phyloP scores from a whole-genome alignment of 1,139 yeast species.

The Geotrichum candidum region DNA sequence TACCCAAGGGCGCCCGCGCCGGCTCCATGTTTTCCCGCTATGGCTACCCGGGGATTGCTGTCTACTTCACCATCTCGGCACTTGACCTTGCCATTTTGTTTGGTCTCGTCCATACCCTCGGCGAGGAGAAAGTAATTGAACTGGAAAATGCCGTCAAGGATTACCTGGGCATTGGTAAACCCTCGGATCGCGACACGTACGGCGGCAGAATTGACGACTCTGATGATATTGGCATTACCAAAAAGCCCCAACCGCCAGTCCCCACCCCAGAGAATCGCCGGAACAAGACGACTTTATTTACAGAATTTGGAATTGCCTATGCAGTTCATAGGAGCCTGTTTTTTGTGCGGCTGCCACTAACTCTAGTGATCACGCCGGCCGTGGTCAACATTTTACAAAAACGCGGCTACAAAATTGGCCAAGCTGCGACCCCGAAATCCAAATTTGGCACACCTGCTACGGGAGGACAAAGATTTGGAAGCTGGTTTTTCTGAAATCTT shows the following conservation, averaged over 20 bases:
- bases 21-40: background rate
- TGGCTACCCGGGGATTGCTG: background rate
- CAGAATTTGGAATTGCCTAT: background rate
- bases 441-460: slow-evolving; percentile 11
- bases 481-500: slow-evolving; percentile 15
- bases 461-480: slow-evolving; percentile 12
- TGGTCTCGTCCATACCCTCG: background rate
- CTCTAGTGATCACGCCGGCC: background rate
- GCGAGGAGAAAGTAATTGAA: slow-evolving; percentile 1
- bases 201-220: slow-evolving; percentile 2
- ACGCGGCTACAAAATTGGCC: background rate
- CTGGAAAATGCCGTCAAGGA: slow-evolving; percentile 1
- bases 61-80: background rate
- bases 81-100: background rate
- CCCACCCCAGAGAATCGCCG: background rate
- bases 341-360: background rate
- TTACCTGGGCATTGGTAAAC: slow-evolving; percentile 1
- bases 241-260: background rate
- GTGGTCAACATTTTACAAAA: background rate
- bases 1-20: background rate
- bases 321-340: background rate
- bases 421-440: background rate
- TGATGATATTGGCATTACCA: background rate
- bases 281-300: background rate
- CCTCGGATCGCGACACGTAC: background rate